Base-by-base conservation (phyloP, 805 yeast genomes). In the Wickerhamomyces bovis region DNA sequence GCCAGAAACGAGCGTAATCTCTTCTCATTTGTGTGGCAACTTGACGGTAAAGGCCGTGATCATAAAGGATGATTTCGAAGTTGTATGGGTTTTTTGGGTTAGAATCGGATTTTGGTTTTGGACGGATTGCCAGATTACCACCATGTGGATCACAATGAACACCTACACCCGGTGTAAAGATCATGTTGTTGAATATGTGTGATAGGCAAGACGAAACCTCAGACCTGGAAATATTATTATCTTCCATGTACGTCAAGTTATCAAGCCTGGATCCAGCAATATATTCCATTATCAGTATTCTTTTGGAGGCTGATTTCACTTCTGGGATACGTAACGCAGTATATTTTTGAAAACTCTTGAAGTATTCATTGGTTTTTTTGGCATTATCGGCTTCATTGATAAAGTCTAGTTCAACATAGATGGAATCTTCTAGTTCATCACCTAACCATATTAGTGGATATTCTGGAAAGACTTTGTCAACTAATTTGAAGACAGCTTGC, bases 71-170 rank as follows among this genome's bases (percentile, higher is more conserved):
- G 44, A 94, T 87, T 64, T 94, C 99, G 63, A 94, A 94, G 62
- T 92, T 90, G 60, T 83, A 89, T 4, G 68, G 66, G 23, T 72
- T 69, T 11, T 55, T 43, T 3, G 49, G 48, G 44, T 49, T 55
- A 31, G 26, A 19, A n/a, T 48, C 62, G 26, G 56, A 54, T 18
- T 56, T 51, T 8, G 64, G 56, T 18, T 68, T 54, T 1, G 73
- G 67, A 46, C 89, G 71, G 20, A 94, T 88, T 0, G 98, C 97
- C 49, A 94, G 70, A 59, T 94, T 94, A 0, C 99, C 99, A 11
- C 96, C 96, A 63, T 94, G 99, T 1, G 99, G 99, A 63, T 94
- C 99, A 68, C 99, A 94, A 63, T 94, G 99, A 39, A 94, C 77
- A 1, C 92, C 88, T 20, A 89, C 96, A 23, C 81, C 83, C 0